These are phyloP conservation scores for Talaromyces proteolyticus DNA, from an alignment of 495 filamentous ascomycete species.

Conservation along the genomic window DNA sequence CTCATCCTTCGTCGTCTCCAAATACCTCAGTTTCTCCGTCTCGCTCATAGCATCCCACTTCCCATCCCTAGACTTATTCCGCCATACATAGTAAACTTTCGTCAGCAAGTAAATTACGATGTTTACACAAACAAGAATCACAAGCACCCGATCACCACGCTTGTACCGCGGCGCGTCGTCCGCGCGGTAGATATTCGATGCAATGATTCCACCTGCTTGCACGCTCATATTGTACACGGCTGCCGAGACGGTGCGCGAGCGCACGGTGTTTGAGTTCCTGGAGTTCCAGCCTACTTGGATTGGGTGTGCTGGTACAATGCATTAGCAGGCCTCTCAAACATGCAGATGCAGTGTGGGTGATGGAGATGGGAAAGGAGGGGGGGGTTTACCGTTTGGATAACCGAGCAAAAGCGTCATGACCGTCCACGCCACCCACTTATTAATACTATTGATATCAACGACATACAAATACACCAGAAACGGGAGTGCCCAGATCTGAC, in stretches of 20 bases:
- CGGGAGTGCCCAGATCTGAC: constrained; percentile 50
- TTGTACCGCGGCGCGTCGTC: constrained; percentile 52
- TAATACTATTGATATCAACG: constrained; percentile 33
- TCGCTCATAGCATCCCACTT: constrained; percentile 23
- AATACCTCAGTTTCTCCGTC: constrained; percentile 22
- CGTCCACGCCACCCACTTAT: constrained; percentile 50
- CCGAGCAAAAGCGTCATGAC: constrained; percentile 52
- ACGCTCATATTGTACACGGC: constrained; percentile 51
- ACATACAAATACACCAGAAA: constrained; percentile 49
- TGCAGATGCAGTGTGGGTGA: constrained; percentile 7
- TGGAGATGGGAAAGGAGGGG: constrained; percentile 1
- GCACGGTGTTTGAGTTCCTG: constrained; percentile 52
- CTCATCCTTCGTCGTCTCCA: constrained; percentile 28
- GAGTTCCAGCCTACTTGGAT: constrained; percentile 33
- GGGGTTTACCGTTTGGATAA: constrained; percentile 48
- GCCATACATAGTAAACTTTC: constrained; percentile 36
- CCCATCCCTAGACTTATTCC: constrained; percentile 22
- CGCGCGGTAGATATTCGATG: constrained; percentile 52
- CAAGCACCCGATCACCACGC: constrained; percentile 44
- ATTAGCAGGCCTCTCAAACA: constrained; percentile 15
- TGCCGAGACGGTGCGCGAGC: constrained; percentile 49
- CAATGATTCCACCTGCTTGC: constrained; percentile 45
- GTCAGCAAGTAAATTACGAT: constrained; percentile 30
- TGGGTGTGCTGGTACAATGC: constrained; percentile 21
- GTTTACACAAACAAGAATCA: constrained; percentile 38